Conservation (phyloP, 1,284 basidiomycete genomes). For the Pseudozyma flocculosa region DNA sequence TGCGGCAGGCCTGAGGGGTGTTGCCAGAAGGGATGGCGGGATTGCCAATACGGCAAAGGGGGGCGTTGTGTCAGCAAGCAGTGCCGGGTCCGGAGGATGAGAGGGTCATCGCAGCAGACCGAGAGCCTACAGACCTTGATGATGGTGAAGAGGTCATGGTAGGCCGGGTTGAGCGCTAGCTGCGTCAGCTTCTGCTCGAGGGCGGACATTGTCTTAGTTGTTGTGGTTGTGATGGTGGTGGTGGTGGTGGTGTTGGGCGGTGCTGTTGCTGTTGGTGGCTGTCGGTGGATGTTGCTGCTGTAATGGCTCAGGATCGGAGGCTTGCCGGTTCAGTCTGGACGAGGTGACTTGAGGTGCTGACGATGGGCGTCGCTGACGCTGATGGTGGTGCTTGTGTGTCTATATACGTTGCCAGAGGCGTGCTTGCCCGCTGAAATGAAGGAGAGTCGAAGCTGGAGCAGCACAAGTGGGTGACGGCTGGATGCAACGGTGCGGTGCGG, state of each 20-base stretch:
- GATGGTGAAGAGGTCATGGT: constrained; percentile 86
- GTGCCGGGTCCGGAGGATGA: background rate
- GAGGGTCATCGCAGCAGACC: background rate
- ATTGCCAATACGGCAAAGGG: background rate
- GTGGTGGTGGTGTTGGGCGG: background rate
- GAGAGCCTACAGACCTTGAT: constrained; percentile 68
- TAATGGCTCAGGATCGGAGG: too few relatives aligned
- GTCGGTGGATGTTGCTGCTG: constrained; percentile 1
- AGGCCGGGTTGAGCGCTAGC: constrained; percentile 65
- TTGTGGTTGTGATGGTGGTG: background rate
- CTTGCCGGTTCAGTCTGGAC: too few relatives aligned
- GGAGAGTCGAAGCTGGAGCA: too few relatives aligned
- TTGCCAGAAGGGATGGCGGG: too few relatives aligned
- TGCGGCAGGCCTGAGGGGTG: constrained; percentile 76
- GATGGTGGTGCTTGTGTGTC: too few relatives aligned
- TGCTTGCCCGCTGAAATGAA: too few relatives aligned
- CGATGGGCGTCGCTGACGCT: too few relatives aligned
- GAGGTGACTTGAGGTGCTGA: too few relatives aligned
- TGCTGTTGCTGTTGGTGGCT: constrained; percentile 2
- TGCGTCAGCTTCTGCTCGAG: constrained; percentile 34
- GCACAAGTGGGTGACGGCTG: too few relatives aligned
- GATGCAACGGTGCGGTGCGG: too few relatives aligned
- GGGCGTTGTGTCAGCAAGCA: background rate
- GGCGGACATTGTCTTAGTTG: constrained; percentile 13
- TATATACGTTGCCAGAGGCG: too few relatives aligned